Evolutionary conservation across 441 rosid genomes (phyloP).

Genomic region (Croton setiger): DNA sequence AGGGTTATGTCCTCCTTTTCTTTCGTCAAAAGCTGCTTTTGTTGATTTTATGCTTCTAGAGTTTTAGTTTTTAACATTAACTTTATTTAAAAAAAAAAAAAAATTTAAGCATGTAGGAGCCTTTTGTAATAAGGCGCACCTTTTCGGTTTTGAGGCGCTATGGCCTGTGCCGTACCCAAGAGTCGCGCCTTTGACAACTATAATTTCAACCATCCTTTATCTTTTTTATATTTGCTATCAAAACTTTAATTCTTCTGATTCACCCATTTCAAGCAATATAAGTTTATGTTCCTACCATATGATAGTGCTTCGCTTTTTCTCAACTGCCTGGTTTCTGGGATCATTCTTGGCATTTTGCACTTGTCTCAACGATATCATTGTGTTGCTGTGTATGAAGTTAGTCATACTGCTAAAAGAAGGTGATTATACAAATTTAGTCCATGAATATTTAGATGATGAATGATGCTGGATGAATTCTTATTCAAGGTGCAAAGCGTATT

Average conservation of each 20-base stretch:
- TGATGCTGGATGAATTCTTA: neutral
- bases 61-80: no score
- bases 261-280: neutral
- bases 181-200: no score
- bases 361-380: neutral
- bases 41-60: no score
- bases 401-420: neutral
- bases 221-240: neutral
- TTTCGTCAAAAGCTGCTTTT: no score
- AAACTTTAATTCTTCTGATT: neutral
- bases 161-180: no score
- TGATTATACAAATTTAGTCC: neutral
- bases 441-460: neutral
- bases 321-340: neutral
- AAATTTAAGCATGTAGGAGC: no score
- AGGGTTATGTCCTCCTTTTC: no score
- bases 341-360: neutral
- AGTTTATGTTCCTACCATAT: neutral
- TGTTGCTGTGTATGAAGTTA: neutral
- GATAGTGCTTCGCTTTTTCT: neutral
- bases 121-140: no score
- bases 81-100: no score
- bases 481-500: neutral
- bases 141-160: no score
- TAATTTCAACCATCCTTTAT: neutral